phyloP scores from a whole-genome alignment of 1,139 yeast species.

The Geotrichum macrosporum region DNA sequence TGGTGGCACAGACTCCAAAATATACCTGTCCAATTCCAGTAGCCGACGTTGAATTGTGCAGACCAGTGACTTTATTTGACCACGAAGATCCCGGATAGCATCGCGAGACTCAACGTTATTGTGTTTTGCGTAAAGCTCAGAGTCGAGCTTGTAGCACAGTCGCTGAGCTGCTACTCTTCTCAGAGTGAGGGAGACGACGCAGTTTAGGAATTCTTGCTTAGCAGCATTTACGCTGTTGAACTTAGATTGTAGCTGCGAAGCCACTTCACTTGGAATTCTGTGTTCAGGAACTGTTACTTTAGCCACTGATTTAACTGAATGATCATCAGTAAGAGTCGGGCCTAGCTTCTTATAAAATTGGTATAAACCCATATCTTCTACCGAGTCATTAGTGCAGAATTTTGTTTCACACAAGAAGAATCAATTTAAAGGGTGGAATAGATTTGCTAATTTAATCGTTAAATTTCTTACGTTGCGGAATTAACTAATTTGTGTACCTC shows the following conservation, averaged over 20 bases:
- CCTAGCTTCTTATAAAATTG: conserved; percentile 9
- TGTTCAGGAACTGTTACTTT: not conserved
- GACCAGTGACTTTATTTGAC: not conserved
- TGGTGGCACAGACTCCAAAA: not conserved
- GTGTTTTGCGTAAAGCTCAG: conserved; percentile 4
- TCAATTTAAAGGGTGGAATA: too few species aligned
- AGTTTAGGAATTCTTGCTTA: conserved; percentile 1
- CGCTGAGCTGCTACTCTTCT: conserved; percentile 11
- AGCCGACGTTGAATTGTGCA: conserved; percentile 2
- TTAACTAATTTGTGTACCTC: too few species aligned
- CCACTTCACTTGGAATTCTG: not conserved
- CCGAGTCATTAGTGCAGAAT: too few species aligned
- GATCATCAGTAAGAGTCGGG: not conserved
- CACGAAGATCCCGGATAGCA: conserved; percentile 2
- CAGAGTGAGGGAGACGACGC: conserved; percentile 3
- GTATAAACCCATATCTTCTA: conserved; percentile 3
- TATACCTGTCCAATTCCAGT: conserved; percentile 5
- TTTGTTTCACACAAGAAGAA: too few species aligned
- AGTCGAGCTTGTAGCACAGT: conserved; percentile 4
- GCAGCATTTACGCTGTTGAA: not conserved
- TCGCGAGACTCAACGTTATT: conserved; percentile 9
- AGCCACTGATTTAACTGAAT: not conserved
- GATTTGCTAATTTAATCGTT: too few species aligned
- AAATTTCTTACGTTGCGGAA: too few species aligned
- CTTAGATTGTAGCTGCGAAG: not conserved